A percentile compares a stretch with the other conserved stretches of the same genome.
Conservation (phyloP, 495 filamentous ascomycete species). For the Penicillium simplicissimum region DNA sequence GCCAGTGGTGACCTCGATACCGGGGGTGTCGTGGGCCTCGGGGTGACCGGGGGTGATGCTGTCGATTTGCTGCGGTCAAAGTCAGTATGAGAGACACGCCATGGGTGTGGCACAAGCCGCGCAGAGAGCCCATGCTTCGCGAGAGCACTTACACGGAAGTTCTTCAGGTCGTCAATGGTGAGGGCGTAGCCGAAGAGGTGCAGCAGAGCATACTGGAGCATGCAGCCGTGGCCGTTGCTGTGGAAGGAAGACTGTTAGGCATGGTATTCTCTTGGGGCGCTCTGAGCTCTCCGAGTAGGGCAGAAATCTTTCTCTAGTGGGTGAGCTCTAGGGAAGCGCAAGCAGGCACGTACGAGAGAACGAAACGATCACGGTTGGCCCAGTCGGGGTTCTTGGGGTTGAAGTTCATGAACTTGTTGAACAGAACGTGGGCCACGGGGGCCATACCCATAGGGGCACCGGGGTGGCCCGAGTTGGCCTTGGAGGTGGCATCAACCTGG, state of each 20-base stretch:
- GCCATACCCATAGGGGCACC: conserved; percentile 99
- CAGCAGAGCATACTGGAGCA: conserved; percentile 98
- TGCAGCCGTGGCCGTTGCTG: conserved; percentile 98
- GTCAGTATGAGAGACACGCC: background rate
- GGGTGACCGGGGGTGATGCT: conserved; percentile 97
- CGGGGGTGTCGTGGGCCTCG: conserved; percentile 93
- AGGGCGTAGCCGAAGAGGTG: conserved; percentile 92
- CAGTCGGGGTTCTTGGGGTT: conserved; percentile 99
- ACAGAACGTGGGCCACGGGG: conserved; percentile 94
- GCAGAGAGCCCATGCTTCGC: background rate
- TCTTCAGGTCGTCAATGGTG: conserved; percentile 86
- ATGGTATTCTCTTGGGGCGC: background rate
- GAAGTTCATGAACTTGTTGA: conserved; percentile 98
- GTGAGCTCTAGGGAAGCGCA: background rate
- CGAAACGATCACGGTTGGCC: conserved; percentile 96
- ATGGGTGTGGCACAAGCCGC: background rate
- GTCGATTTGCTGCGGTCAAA: conserved; percentile 63
- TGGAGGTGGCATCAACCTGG: conserved; percentile 95
- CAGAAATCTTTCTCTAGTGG: background rate
- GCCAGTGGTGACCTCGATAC: conserved; percentile 96
- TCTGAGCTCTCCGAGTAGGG: background rate
- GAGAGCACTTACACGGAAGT: conserved; percentile 78
- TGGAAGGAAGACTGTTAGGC: conserved; percentile 16
- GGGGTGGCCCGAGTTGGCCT: conserved; percentile 96
- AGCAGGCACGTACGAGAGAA: conserved; percentile 87